Evolutionary conservation across 768 basidiomycete genomes (phyloP).

Genomic region (Daedaleopsis sinensis): DNA sequence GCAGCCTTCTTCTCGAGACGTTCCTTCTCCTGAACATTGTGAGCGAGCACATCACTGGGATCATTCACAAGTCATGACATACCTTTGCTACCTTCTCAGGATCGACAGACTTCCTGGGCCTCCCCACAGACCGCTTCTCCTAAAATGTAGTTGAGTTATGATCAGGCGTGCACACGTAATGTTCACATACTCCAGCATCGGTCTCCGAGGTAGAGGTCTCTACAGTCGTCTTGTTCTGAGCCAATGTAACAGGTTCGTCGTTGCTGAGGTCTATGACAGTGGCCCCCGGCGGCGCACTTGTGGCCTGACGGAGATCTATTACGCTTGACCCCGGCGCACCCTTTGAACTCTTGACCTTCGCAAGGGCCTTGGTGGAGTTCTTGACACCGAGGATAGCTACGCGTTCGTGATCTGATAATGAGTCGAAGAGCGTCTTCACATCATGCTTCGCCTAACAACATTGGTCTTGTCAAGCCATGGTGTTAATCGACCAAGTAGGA

Average conservation of each 20-base stretch:
- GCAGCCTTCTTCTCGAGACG: conserved; percentile 67
- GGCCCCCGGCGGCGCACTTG: neutral
- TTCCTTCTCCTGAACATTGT: conserved; percentile 60
- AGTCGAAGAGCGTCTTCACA: conserved; percentile 55
- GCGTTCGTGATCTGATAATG: conserved; percentile 59
- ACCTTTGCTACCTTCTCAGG: conserved; percentile 65
- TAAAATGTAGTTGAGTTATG: conserved; percentile 25
- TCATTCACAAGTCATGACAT: conserved; percentile 5
- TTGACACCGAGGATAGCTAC: conserved; percentile 52
- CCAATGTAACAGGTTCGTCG: neutral
- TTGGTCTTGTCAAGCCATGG: neutral
- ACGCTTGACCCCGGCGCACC: neutral
- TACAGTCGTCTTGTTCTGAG: neutral
- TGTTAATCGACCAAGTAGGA: neutral
- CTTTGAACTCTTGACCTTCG: conserved; percentile 13
- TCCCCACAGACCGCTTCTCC: conserved; percentile 40
- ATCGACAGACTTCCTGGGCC: conserved; percentile 56
- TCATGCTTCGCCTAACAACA: conserved; percentile 57
- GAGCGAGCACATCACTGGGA: neutral
- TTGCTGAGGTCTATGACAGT: conserved; percentile 8
- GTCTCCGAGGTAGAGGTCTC: conserved; percentile 33
- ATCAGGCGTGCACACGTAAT: neutral
- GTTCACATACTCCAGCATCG: neutral
- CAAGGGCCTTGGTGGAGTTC: conserved; percentile 1
- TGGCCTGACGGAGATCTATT: conserved; percentile 1